Evolutionary conservation across 208 protist genomes (phyloP).

Genomic region (Acanthamoeba castellanii): DNA sequence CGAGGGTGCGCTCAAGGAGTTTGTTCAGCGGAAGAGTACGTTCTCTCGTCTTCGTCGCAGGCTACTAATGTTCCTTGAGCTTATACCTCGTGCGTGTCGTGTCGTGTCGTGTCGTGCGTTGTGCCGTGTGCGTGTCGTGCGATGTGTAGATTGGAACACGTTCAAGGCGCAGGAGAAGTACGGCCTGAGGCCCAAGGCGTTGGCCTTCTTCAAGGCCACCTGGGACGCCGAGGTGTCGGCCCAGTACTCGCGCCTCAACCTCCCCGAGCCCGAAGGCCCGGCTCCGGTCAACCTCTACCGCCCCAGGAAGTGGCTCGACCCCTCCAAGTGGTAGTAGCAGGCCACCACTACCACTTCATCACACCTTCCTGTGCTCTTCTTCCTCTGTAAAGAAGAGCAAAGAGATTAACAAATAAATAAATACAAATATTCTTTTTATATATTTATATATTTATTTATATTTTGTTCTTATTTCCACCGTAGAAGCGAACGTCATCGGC

Average conservation of each 20-base stretch:
- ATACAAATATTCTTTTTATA: no score
- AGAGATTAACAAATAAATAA: not conserved
- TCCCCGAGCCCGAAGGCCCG: not conserved
- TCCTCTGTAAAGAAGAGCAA: not conserved
- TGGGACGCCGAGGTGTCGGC: slow-evolving; percentile 10
- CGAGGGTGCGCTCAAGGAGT: not conserved
- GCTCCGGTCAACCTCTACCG: not conserved
- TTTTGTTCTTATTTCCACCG: no score
- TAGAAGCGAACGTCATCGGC: no score
- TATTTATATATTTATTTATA: no score
- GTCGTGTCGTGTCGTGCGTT: not conserved
- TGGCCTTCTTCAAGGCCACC: slow-evolving; percentile 54
- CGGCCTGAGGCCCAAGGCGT: not conserved
- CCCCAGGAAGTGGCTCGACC: slow-evolving; percentile 10
- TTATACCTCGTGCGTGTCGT: not conserved
- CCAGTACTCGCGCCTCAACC: not conserved
- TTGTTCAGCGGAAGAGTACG: slow-evolving; percentile 7
- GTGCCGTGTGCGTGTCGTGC: not conserved
- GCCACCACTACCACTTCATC: not conserved
- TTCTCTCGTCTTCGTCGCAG: not conserved
- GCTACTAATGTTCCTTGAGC: not conserved
- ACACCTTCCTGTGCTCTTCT: not conserved
- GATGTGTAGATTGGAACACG: not conserved
- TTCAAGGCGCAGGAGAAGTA: slow-evolving; percentile 9
- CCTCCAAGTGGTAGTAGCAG: not conserved